phyloP scores from a whole-genome alignment of 768 basidiomycete species.

The Cystobasidium onofrii region DNA sequence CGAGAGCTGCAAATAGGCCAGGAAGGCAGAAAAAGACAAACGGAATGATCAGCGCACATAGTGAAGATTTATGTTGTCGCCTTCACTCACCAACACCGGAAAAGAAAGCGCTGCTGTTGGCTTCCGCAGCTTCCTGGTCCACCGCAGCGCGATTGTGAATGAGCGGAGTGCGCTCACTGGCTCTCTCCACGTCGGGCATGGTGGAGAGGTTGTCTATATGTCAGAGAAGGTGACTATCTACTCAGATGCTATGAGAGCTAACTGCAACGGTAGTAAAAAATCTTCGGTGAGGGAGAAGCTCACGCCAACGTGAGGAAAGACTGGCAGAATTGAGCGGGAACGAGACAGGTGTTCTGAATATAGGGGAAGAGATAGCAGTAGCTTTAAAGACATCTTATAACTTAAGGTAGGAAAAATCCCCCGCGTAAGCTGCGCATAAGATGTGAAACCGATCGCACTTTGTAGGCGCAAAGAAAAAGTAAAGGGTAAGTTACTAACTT shows the following conservation, averaged over 20 bases:
- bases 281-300: not conserved
- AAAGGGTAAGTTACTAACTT: too few species aligned
- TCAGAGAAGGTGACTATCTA: too few species aligned
- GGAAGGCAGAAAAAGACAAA: too few species aligned
- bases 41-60: too few species aligned
- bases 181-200: slow-evolving; percentile 15
- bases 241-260: too few species aligned
- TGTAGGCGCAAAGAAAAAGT: too few species aligned
- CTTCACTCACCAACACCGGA: slow-evolving; percentile 7
- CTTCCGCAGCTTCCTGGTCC: slow-evolving; percentile 14
- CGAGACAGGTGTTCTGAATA: not conserved
- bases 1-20: slow-evolving; percentile 28
- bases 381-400: too few species aligned
- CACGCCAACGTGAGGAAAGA: too few species aligned
- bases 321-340: not conserved
- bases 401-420: not conserved
- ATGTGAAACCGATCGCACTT: not conserved
- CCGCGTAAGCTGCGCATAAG: not conserved
- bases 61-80: too few species aligned
- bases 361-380: not conserved
- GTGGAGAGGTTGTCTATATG: not conserved
- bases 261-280: too few species aligned
- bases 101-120: slow-evolving; percentile 21
- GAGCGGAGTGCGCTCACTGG: slow-evolving; percentile 30
- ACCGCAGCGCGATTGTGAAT: slow-evolving; percentile 2